Evolutionary conservation across 495 filamentous ascomycete species (phyloP).

Genomic region (Oleoguttula mirabilis): DNA sequence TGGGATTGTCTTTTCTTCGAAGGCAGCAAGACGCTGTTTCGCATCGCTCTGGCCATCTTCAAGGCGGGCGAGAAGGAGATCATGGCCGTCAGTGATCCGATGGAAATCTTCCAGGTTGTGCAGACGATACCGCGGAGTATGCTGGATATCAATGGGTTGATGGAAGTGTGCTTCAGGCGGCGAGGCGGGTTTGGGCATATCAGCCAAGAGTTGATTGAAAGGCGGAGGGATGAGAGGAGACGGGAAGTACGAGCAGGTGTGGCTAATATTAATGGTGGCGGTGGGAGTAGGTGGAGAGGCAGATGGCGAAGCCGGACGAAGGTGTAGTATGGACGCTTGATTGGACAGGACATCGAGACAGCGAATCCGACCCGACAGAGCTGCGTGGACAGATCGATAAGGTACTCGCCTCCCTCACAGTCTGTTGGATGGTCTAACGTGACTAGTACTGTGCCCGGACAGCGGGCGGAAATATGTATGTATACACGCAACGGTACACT

Average conservation of each 20-base stretch:
- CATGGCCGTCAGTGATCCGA: slow-evolving; percentile 65
- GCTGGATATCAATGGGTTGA: slow-evolving; percentile 65
- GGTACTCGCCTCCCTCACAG: no score
- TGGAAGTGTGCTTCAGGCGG: slow-evolving; percentile 63
- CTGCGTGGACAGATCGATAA: no score
- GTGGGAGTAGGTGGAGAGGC: slow-evolving; percentile 2
- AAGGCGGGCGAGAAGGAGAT: slow-evolving; percentile 81
- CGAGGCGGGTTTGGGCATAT: slow-evolving; percentile 77
- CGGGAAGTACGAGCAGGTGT: slow-evolving; percentile 19
- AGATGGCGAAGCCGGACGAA: slow-evolving; percentile 15
- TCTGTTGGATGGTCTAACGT: no score
- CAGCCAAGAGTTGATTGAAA: slow-evolving; percentile 54
- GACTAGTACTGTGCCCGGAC: no score
- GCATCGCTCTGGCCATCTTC: slow-evolving; percentile 83
- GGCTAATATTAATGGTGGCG: slow-evolving; percentile 1
- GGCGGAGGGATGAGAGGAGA: slow-evolving; percentile 47
- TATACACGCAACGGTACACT: no score
- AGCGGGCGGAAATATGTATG: no score
- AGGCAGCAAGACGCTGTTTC: slow-evolving; percentile 88
- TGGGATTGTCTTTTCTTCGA: slow-evolving; percentile 97
- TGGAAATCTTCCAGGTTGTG: slow-evolving; percentile 93
- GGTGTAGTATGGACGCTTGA: slow-evolving; percentile 4
- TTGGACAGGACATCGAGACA: no score
- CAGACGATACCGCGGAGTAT: slow-evolving; percentile 76
- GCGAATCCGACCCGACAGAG: no score